Conservation (phyloP, 129 eudicot species). For the Artemisia annua region DNA sequence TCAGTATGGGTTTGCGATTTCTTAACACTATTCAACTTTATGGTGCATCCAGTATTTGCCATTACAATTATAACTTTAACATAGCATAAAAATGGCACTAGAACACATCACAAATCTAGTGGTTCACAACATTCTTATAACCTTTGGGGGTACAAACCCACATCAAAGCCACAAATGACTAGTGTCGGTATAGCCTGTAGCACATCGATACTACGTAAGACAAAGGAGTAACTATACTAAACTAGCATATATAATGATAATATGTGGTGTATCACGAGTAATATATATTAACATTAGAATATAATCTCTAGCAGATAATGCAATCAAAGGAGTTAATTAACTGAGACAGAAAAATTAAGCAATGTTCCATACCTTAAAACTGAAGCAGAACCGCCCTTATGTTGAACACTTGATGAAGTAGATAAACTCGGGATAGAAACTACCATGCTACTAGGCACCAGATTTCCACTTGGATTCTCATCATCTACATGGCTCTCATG, state of each 20-base stretch:
- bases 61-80: neutral
- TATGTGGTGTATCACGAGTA: neutral
- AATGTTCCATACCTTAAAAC: conserved; percentile 52
- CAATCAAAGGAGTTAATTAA: conserved; percentile 4
- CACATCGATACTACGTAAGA: neutral
- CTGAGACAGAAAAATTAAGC: neutral
- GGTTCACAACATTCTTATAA: too few species aligned
- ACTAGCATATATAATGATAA: conserved; percentile 9
- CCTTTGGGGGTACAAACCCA: neutral
- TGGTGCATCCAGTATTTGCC: too few species aligned
- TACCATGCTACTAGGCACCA: conserved; percentile 36
- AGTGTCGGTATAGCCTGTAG: neutral
- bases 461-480: conserved; percentile 31
- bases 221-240: neutral
- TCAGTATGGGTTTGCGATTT: too few species aligned
- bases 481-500: conserved; percentile 38
- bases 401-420: conserved; percentile 39
- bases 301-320: conserved; percentile 12
- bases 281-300: too few species aligned
- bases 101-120: too few species aligned
- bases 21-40: too few species aligned
- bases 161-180: conserved; percentile 6
- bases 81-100: too few species aligned
- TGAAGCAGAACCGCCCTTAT: conserved; percentile 37
- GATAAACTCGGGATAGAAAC: conserved; percentile 38